These are phyloP conservation scores for Tilletia setariae DNA, from an alignment of 1,284 basidiomycete species.

Conservation along the genomic window DNA sequence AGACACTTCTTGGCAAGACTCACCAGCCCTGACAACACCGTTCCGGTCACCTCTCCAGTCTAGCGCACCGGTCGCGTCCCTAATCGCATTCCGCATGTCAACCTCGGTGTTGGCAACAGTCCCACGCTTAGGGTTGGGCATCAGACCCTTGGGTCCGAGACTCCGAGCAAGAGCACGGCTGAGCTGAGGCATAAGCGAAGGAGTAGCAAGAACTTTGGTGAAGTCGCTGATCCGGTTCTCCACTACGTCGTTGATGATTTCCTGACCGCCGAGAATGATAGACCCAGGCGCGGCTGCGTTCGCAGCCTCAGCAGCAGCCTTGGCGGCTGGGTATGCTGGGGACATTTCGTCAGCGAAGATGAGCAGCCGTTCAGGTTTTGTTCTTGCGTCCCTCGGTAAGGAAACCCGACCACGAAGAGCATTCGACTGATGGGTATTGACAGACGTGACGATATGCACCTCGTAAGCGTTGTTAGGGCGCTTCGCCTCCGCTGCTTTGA, in stretches of 20 bases:
- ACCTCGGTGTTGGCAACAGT: conserved; percentile 83
- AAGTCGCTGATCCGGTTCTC: conserved; percentile 43
- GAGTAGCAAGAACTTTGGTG: conserved; percentile 78
- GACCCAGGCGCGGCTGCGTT: conserved; percentile 2
- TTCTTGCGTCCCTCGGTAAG: conserved; percentile 43
- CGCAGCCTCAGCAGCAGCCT: conserved; percentile 7
- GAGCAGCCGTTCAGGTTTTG: conserved; percentile 45
- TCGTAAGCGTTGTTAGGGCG: conserved; percentile 48
- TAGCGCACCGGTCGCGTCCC: conserved; percentile 72
- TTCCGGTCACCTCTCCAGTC: conserved; percentile 90
- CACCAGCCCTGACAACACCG: conserved; percentile 73
- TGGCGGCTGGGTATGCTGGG: conserved; percentile 11
- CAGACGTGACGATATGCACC: conserved; percentile 48
- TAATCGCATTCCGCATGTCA: conserved; percentile 62
- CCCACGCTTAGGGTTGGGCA: conserved; percentile 90
- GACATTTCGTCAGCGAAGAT: conserved; percentile 51
- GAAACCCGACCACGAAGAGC: conserved; percentile 49
- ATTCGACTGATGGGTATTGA: conserved; percentile 49
- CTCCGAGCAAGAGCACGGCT: conserved; percentile 71
- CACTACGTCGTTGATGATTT: conserved; percentile 46
- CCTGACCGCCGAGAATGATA: conserved; percentile 44
- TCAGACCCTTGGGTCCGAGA: conserved; percentile 87
- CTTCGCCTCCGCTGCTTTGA: conserved; percentile 30
- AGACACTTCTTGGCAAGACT: conserved; percentile 9
- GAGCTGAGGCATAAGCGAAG: conserved; percentile 73